Conservation (phyloP, 2,329 filamentous ascomycete species). For the Diaporthe citriasiana region DNA sequence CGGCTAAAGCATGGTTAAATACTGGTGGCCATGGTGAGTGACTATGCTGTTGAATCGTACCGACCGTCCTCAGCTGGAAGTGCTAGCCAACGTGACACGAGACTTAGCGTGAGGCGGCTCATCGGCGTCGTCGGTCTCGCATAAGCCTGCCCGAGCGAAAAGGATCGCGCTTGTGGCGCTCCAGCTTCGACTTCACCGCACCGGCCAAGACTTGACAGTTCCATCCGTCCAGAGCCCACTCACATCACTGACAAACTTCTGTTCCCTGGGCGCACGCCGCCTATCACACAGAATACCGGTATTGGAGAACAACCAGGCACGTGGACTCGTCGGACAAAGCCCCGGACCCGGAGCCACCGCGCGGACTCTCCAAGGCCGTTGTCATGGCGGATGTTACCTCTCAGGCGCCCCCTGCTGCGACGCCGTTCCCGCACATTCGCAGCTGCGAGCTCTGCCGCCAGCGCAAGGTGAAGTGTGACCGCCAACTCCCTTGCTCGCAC, state of each 20-base stretch:
- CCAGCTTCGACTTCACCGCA: neutral
- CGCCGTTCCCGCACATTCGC: conserved; percentile 4
- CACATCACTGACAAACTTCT: neutral
- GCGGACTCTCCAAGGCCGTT: no score
- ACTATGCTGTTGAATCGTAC: neutral
- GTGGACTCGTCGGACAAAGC: neutral
- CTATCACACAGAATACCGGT: neutral
- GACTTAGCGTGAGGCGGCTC: neutral
- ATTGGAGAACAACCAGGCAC: neutral
- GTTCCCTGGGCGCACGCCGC: neutral
- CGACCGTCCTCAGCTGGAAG: neutral
- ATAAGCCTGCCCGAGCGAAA: conserved; percentile 32
- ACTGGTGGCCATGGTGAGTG: neutral
- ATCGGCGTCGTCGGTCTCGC: conserved; percentile 32
- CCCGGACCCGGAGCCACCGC: no score
- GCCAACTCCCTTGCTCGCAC: conserved; percentile 36
- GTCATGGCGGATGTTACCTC: conserved; percentile 23
- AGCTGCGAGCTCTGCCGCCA: conserved; percentile 41
- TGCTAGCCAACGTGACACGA: neutral
- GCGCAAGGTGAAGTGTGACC: conserved; percentile 41
- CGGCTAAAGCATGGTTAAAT: neutral
- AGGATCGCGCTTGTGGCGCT: neutral
- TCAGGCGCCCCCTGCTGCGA: neutral
- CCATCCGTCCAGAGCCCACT: neutral
- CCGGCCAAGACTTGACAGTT: neutral